These are phyloP conservation scores for Omphalotus olearius DNA, from an alignment of 1,284 basidiomycete species.

Conservation along the genomic window DNA sequence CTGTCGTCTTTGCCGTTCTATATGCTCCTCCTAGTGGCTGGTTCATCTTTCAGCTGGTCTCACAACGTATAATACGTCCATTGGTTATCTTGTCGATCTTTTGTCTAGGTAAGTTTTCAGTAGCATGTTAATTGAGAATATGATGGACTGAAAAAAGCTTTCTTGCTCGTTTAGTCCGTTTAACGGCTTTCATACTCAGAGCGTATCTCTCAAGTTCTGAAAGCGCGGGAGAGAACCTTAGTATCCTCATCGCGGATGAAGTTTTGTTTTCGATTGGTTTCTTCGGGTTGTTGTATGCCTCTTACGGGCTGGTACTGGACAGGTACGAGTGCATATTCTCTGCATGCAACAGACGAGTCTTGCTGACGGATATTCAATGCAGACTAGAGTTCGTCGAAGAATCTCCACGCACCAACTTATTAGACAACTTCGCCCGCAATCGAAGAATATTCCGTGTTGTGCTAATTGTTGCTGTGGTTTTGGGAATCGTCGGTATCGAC, in stretches of 20 bases:
- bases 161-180: constrained; percentile 15
- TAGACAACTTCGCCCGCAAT: constrained; percentile 25
- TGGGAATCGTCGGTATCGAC: constrained; percentile 29
- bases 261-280: constrained; percentile 22
- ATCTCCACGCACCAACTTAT: constrained; percentile 8
- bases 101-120: constrained; percentile 24
- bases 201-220: constrained; percentile 11
- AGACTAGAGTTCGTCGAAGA: background rate
- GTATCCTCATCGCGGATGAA: constrained; percentile 12
- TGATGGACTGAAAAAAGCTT: too few species aligned
- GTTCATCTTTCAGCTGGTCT: constrained; percentile 24
- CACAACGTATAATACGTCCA: constrained; percentile 28
- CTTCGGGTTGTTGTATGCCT: constrained; percentile 21
- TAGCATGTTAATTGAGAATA: background rate
- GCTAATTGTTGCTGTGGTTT: constrained; percentile 19
- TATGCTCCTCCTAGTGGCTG: constrained; percentile 27
- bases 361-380: background rate
- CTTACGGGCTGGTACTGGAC: constrained; percentile 20
- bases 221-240: constrained; percentile 14
- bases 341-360: background rate
- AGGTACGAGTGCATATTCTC: constrained; percentile 10
- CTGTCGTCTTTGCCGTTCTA: constrained; percentile 31
- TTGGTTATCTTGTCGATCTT: constrained; percentile 30
- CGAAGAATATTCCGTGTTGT: constrained; percentile 23
- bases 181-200: constrained; percentile 15